Evolutionary conservation across 805 yeast genomes (phyloP).

Genomic region (Saccharomyces cerevisiae): DNA sequence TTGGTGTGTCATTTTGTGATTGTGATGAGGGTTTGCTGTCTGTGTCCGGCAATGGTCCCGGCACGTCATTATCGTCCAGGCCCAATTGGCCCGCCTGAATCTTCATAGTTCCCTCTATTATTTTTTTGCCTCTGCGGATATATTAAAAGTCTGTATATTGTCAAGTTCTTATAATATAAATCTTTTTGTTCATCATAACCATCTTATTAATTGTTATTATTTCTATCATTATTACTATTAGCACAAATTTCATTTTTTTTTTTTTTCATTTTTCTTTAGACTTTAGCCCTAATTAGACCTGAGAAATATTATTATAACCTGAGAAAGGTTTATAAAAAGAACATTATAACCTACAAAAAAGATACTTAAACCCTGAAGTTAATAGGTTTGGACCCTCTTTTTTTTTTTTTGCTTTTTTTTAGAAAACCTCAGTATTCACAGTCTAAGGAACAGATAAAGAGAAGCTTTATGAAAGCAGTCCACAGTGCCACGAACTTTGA

Average conservation of each 20-base stretch:
- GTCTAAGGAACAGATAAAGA: neutral
- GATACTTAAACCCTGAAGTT: neutral
- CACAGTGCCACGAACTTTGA: neutral
- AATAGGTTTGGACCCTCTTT: neutral
- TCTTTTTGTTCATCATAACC: neutral
- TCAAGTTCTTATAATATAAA: neutral
- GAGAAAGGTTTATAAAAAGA: too few species aligned
- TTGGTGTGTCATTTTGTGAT: neutral
- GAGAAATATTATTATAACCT: neutral
- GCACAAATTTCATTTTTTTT: neutral
- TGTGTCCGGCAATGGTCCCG: neutral
- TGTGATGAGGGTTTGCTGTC: neutral
- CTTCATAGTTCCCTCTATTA: neutral
- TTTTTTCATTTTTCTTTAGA: neutral
- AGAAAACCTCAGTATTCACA: neutral
- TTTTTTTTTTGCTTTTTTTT: neutral
- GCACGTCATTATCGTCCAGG: neutral
- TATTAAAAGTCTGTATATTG: neutral
- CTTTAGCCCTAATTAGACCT: neutral
- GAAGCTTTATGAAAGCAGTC: neutral
- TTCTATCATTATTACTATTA: neutral
- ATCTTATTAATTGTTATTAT: neutral
- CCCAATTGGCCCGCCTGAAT: neutral
- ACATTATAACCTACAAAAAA: neutral
- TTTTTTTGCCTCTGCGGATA: neutral